Evolutionary conservation across 306 rosid species (phyloP).

Genomic region (Arachis stenosperma): DNA sequence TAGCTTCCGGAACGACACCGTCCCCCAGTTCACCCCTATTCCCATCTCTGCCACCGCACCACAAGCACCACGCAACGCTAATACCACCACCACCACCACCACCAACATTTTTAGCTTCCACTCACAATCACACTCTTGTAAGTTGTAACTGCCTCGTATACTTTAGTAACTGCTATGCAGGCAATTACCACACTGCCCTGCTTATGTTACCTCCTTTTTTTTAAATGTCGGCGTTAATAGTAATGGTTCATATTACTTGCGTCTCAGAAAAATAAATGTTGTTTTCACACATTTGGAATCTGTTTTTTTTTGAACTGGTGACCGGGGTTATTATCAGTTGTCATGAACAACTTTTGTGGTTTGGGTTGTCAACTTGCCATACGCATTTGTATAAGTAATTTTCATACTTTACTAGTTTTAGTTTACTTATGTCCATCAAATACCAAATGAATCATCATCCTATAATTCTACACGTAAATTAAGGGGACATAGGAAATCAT

Average conservation of each 20-base stretch:
- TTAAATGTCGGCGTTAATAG: conserved; percentile 14
- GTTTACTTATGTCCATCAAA: no score
- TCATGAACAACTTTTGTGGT: background rate
- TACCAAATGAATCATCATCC: no score
- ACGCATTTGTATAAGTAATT: conserved; percentile 10
- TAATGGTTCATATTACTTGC: background rate
- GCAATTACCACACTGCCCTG: conserved; percentile 18
- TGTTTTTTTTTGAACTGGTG: background rate
- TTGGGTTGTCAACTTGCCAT: background rate
- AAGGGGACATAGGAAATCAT: background rate
- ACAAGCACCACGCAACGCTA: conserved; percentile 28
- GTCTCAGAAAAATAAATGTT: no score
- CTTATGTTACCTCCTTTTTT: background rate
- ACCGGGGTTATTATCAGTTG: background rate
- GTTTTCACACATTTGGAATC: background rate
- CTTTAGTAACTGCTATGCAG: background rate
- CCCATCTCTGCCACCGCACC: conserved; percentile 54
- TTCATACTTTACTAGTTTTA: background rate
- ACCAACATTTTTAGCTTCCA: conserved; percentile 44
- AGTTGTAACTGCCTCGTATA: no score
- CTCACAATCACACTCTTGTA: background rate
- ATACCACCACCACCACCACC: no score
- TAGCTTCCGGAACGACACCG: conserved; percentile 65
- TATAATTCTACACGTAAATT: background rate
- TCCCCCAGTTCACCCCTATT: conserved; percentile 90